Evolutionary conservation across 2,329 filamentous ascomycete species (phyloP).

Genomic region (Alternaria angustiovoidea): DNA sequence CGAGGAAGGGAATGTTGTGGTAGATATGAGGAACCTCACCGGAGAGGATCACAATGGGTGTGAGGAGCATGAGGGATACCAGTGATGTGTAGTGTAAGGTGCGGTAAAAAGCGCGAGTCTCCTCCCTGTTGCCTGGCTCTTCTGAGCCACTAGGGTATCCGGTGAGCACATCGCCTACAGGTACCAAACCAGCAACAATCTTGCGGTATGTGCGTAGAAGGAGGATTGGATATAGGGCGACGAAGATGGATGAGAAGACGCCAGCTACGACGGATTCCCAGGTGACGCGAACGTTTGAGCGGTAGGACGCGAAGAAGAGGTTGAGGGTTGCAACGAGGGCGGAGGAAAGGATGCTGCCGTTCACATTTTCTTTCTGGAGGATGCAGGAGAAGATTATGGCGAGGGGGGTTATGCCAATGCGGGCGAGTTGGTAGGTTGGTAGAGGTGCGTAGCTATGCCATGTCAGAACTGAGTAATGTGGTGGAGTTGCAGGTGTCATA

Average conservation of each 20-base stretch:
- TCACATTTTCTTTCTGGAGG: conserved; percentile 57
- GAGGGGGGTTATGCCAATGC: conserved; percentile 61
- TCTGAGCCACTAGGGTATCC: conserved; percentile 48
- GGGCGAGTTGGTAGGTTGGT: conserved; percentile 61
- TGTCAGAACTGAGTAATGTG: conserved; percentile 13
- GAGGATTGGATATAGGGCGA: conserved; percentile 61
- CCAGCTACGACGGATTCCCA: conserved; percentile 62
- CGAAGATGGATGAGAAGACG: conserved; percentile 61
- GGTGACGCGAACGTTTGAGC: conserved; percentile 57
- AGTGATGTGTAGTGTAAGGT: conserved; percentile 62
- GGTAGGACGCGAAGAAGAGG: conserved; percentile 59
- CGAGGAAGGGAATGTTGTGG: conserved; percentile 63
- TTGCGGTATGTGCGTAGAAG: conserved; percentile 60
- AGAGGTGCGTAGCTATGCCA: conserved; percentile 58
- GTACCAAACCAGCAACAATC: conserved; percentile 55
- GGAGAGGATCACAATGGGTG: conserved; percentile 59
- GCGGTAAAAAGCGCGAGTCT: conserved; percentile 61
- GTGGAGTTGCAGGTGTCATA: conserved; percentile 35
- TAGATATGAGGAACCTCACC: conserved; percentile 60
- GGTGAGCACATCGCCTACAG: conserved; percentile 55
- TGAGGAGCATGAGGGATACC: conserved; percentile 58
- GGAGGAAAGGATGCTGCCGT: conserved; percentile 59
- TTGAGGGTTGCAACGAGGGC: conserved; percentile 61
- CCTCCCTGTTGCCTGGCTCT: conserved; percentile 52
- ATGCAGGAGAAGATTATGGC: conserved; percentile 59